Conservation (phyloP, 2,329 filamentous ascomycete genomes). For the Alternaria triticimaculans region DNA sequence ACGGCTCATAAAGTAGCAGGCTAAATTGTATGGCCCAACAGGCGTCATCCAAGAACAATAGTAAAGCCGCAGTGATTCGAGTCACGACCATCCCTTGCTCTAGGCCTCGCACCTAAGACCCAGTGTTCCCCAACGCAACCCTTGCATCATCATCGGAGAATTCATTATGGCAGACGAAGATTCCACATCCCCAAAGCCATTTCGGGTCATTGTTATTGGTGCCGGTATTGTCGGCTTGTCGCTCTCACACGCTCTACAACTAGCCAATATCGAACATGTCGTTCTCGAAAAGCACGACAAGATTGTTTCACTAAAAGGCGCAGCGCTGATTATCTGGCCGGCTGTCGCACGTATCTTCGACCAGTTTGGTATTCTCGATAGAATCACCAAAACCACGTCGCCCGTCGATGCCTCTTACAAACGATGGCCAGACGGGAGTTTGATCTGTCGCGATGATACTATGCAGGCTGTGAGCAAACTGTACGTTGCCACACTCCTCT, state of each 20-base stretch:
- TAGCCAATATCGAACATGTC: slow-evolving; percentile 30
- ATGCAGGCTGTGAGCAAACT: slow-evolving; percentile 3
- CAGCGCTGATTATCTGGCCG: slow-evolving; percentile 30
- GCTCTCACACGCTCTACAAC: slow-evolving; percentile 27
- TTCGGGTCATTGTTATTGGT: slow-evolving; percentile 26
- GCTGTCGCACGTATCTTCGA: slow-evolving; percentile 29
- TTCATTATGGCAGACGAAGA: background rate
- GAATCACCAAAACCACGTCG: slow-evolving; percentile 11
- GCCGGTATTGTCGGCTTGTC: slow-evolving; percentile 28
- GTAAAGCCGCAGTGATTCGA: background rate
- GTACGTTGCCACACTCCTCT: background rate
- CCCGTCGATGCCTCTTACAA: slow-evolving; percentile 12
- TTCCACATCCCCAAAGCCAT: slow-evolving; percentile 10
- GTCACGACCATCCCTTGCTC: background rate
- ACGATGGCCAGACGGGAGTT: slow-evolving; percentile 24
- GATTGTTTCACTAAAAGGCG: slow-evolving; percentile 28
- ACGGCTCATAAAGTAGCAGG: background rate
- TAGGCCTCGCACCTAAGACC: background rate
- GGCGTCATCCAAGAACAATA: background rate
- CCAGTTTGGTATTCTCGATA: slow-evolving; percentile 27
- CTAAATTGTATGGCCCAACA: background rate
- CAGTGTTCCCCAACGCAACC: background rate
- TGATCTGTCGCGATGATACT: background rate
- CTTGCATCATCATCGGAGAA: background rate
- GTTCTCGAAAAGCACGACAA: slow-evolving; percentile 31